Percentiles rank a stretch among this genome's conserved stretches.
Evolutionary conservation across 441 rosid species (phyloP).

Genomic region (Corymbia calophylla): DNA sequence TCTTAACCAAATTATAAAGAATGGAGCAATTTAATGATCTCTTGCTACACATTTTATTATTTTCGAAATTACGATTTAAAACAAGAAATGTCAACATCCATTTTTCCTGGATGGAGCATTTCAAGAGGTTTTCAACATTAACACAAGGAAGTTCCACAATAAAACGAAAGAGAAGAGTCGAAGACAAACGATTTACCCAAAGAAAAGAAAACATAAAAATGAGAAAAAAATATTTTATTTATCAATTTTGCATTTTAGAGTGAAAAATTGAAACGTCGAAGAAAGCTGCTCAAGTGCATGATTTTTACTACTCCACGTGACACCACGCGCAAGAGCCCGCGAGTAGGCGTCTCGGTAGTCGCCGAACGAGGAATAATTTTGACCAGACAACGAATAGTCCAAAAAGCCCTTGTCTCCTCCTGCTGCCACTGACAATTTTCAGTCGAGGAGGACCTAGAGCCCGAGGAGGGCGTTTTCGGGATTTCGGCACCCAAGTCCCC

Average conservation of each 20-base stretch:
- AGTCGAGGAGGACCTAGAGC: neutral
- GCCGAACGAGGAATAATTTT: neutral
- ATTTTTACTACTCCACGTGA: neutral
- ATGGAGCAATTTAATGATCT: neutral
- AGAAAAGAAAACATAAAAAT: neutral
- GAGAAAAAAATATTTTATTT: neutral
- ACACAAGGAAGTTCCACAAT: neutral
- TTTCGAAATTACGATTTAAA: neutral
- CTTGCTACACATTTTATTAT: neutral
- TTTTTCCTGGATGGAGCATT: neutral
- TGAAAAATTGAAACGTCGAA: neutral
- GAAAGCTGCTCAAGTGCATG: neutral
- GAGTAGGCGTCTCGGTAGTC: neutral
- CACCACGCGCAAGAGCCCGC: neutral
- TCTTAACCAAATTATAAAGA: rapidly evolving
- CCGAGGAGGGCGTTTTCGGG: neutral
- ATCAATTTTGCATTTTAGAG: neutral
- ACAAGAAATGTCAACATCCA: neutral
- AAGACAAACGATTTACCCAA: neutral
- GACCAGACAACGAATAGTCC: neutral
- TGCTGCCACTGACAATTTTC: neutral
- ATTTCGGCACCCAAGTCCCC: too few relatives aligned
- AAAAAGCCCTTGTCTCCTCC: neutral
- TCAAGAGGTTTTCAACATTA: neutral
- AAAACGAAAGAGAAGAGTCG: neutral